A percentile compares a stretch with the other conserved stretches of the same genome.
phyloP scores from a whole-genome alignment of 768 basidiomycete species.

The Rhizopogon vesiculosus region DNA sequence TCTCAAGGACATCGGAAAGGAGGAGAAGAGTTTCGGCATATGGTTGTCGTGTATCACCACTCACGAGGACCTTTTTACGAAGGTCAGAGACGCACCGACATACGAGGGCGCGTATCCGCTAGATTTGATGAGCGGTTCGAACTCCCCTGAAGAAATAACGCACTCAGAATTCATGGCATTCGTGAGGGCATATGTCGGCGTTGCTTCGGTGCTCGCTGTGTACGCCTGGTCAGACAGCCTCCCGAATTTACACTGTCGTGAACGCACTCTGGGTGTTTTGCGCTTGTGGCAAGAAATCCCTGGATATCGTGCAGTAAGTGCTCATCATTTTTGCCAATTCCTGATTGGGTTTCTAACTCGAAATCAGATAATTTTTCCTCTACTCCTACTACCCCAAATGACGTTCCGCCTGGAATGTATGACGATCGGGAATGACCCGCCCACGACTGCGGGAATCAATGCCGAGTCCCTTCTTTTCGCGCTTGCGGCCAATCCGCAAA shows the following conservation, averaged over 20 bases:
- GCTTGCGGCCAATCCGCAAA: slow-evolving; percentile 54
- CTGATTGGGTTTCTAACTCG: slow-evolving; percentile 1
- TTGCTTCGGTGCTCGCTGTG: slow-evolving; percentile 62
- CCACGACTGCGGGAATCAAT: slow-evolving; percentile 57
- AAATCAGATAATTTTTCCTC: slow-evolving; percentile 66
- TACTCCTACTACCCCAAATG: slow-evolving; percentile 68
- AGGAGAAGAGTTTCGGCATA: slow-evolving; percentile 66
- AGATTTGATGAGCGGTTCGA: slow-evolving; percentile 35
- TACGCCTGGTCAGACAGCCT: slow-evolving; percentile 81
- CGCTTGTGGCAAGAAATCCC: slow-evolving; percentile 38
- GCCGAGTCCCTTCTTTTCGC: slow-evolving; percentile 66
- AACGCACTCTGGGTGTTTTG: slow-evolving; percentile 57
- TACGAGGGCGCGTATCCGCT: slow-evolving; percentile 52
- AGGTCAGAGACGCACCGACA: slow-evolving; percentile 38
- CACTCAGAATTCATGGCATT: slow-evolving; percentile 62
- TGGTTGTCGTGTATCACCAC: slow-evolving; percentile 68
- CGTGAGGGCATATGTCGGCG: slow-evolving; percentile 62
- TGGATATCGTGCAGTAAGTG: slow-evolving; percentile 66
- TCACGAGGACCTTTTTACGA: slow-evolving; percentile 47
- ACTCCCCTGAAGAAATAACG: slow-evolving; percentile 19
- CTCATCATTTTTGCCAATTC: not conserved
- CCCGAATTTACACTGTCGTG: slow-evolving; percentile 58
- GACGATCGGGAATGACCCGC: slow-evolving; percentile 56
- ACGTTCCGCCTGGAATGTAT: slow-evolving; percentile 71
- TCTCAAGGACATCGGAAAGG: slow-evolving; percentile 56